Percentiles rank a stretch among this genome's conserved stretches.
These are phyloP conservation scores for Phaseolus lunatus DNA, from an alignment of 306 rosid genomes.

Conservation along the genomic window DNA sequence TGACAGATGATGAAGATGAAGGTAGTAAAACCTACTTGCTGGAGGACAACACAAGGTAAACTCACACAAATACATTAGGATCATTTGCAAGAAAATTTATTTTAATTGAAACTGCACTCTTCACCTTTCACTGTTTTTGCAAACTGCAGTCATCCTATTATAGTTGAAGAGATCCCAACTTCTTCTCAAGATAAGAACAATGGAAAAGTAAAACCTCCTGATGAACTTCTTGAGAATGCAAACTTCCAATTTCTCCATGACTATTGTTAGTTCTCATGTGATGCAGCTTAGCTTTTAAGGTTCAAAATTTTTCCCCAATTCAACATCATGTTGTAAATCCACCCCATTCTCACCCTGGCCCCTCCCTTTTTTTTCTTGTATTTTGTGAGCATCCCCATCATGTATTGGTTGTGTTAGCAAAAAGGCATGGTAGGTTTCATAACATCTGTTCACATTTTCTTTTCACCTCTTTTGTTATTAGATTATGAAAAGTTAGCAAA, in stretches of 20 bases:
- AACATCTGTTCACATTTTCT: slow-evolving; percentile 41
- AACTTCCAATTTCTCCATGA: slow-evolving; percentile 88
- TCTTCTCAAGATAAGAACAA: slow-evolving; percentile 56
- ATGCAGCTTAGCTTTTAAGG: slow-evolving; percentile 42
- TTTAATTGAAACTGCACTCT: background rate
- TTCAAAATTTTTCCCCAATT: slow-evolving; percentile 41
- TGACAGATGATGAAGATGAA: slow-evolving; percentile 61
- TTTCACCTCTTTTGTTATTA: slow-evolving; percentile 42
- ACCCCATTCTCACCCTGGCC: slow-evolving; percentile 6
- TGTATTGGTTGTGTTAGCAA: slow-evolving; percentile 54
- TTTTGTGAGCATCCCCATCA: slow-evolving; percentile 49
- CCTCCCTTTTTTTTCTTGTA: background rate
- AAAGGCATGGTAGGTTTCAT: slow-evolving; percentile 57
- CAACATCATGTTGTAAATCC: slow-evolving; percentile 63
- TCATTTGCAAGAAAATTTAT: background rate
- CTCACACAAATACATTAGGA: background rate
- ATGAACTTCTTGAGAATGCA: slow-evolving; percentile 67
- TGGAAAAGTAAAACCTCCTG: slow-evolving; percentile 70
- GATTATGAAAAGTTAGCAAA: slow-evolving; percentile 44
- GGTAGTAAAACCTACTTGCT: slow-evolving; percentile 69
- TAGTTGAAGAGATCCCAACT: slow-evolving; percentile 71
- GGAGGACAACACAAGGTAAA: slow-evolving; percentile 92
- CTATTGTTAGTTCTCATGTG: slow-evolving; percentile 40
- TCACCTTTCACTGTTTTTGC: slow-evolving; percentile 43
- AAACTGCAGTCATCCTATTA: slow-evolving; percentile 77